phyloP scores from a whole-genome alignment of 768 basidiomycete genomes.

The Coprinellus micaceus region DNA sequence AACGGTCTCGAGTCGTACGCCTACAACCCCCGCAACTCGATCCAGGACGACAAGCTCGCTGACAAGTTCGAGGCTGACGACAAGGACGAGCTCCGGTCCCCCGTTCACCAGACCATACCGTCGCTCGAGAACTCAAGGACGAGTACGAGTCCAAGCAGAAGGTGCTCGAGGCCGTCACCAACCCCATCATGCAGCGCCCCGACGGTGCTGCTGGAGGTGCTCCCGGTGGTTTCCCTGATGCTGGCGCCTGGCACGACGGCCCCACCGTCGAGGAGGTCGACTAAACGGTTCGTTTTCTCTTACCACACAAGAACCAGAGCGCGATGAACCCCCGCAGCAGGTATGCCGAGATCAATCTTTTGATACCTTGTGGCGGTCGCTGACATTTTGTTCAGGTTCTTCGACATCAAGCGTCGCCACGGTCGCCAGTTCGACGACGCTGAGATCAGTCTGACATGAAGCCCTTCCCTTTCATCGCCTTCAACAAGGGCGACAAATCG shows the following conservation, averaged over 20 bases:
- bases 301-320: no score
- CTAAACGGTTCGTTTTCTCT: slow-evolving; percentile 33
- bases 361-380: no score
- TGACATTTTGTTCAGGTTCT: no score
- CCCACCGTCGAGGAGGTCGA: slow-evolving; percentile 92
- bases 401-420: no score
- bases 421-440: no score
- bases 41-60: slow-evolving; percentile 80
- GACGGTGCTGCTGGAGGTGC: slow-evolving; percentile 70
- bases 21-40: slow-evolving; percentile 91
- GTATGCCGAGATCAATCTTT: no score
- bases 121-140: slow-evolving; percentile 88
- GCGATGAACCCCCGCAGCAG: no score
- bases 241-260: slow-evolving; percentile 62
- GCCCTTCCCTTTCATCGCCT: no score
- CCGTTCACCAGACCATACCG: slow-evolving; percentile 77
- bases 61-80: slow-evolving; percentile 87
- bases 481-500: no score
- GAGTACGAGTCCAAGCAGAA: slow-evolving; percentile 93
- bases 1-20: slow-evolving; percentile 92
- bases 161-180: slow-evolving; percentile 83
- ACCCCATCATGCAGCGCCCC: slow-evolving; percentile 66
- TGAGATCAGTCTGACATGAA: no score
- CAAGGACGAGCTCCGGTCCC: slow-evolving; percentile 77
- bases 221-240: slow-evolving; percentile 62